Percentiles rank a stretch among this genome's conserved stretches.
Conservation (phyloP, 768 basidiomycete genomes). For the Lanmaoa pseudosensibilis region DNA sequence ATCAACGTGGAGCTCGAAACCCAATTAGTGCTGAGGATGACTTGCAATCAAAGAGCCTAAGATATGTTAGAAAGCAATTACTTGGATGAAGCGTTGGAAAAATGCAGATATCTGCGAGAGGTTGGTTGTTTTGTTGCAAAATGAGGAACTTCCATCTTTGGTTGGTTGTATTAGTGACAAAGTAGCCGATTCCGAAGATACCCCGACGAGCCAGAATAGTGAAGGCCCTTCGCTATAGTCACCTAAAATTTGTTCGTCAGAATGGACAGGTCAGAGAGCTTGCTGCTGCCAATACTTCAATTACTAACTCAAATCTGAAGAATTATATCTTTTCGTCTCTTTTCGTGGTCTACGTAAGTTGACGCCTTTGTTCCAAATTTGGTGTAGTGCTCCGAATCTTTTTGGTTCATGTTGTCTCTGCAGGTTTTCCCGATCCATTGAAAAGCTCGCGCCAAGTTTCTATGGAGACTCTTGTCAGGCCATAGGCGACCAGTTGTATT, state of each 20-base stretch:
- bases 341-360: not conserved
- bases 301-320: not conserved
- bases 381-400: not conserved
- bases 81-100: not conserved
- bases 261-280: not conserved
- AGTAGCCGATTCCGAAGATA: not conserved
- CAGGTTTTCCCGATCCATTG: not conserved
- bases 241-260: not conserved
- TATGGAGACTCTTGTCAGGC: constrained; percentile 14
- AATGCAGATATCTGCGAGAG: not conserved
- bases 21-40: not conserved
- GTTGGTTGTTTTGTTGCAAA: no score
- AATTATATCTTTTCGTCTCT: not conserved
- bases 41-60: not conserved
- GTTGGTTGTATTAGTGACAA: not conserved
- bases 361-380: constrained; percentile 11
- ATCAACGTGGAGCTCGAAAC: not conserved
- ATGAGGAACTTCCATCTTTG: not conserved
- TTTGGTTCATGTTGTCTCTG: constrained; percentile 12
- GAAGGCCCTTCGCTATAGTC: not conserved
- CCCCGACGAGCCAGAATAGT: not conserved
- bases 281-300: not conserved
- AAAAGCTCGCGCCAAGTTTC: constrained; percentile 11
- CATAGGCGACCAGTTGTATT: not conserved
- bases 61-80: not conserved